Base-by-base conservation (phyloP, 495 filamentous ascomycete species). In the Neurospora terricola region DNA sequence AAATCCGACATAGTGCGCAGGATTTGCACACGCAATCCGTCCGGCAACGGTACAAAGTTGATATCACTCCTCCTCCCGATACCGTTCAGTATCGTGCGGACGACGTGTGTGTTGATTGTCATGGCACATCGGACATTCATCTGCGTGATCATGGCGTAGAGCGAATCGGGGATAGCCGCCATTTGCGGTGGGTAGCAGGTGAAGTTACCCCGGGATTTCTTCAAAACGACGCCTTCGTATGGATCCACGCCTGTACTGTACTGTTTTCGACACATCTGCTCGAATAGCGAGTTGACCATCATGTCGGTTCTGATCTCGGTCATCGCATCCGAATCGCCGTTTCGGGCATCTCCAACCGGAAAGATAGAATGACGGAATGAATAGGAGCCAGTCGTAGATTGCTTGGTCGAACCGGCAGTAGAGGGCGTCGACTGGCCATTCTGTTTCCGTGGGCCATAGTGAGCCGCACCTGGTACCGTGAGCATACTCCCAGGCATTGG, bases 181-280 rank as follows among this genome's bases (percentile, higher is more conserved):
- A 91, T 82, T 68, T 86, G 82, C n/a, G 81, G 77, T 16, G 90
- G 90, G 74, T 82, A 86, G 74, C 85, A 89, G 4, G 86, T 84
- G 75, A 87, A 91, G 48, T 79, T 77, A 39, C 84, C 84, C 66
- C 83, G 83, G 5, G 80, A 75, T 74, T 87, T 88, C 80, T 90
- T 90, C 71, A 91, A 75, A 23, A 91, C 83, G 10, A 88, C 87
- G 27, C 90, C 90, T 77, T 92, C 88, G 9, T 84, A 88, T 11
- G 84, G 82, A 23, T 83, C 78, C 54, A 80, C 73, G 21, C 85
- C 85, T n/a, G 82, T 82, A 0, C 85, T 84, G 85, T 90, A 91
- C 72, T 89, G 81, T 70, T 81, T 84, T 75, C 89, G 86, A 72
- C 85, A 76, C 73, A 90, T 89, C 75, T 88, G 84, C 72, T 89